phyloP scores from a whole-genome alignment of 345 rosid species.

The Cochlearia excelsa region DNA sequence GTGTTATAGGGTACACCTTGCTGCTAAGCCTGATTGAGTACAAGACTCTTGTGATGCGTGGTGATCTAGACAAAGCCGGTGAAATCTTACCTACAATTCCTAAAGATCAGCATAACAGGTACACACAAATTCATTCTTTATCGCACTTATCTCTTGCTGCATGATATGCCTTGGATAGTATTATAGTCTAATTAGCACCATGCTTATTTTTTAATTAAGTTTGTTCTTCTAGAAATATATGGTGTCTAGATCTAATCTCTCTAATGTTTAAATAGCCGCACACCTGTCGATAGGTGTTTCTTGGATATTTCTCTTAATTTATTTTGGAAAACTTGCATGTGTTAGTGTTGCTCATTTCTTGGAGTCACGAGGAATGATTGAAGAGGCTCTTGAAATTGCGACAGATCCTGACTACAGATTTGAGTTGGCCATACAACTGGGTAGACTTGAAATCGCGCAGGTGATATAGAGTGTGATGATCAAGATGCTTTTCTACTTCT shows the following conservation, averaged over 20 bases:
- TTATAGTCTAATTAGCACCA: conserved; percentile 2
- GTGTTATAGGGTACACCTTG: conserved; percentile 80
- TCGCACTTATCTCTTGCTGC: conserved; percentile 8
- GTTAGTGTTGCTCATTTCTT: conserved; percentile 93
- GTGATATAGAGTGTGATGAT: conserved; percentile 38
- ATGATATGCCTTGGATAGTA: conserved; percentile 11
- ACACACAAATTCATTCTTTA: conserved; percentile 21
- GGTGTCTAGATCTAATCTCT: conserved; percentile 3
- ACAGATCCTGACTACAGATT: conserved; percentile 95
- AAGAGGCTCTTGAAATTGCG: conserved; percentile 94
- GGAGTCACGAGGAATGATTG: conserved; percentile 97
- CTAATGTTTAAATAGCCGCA: conserved; percentile 6
- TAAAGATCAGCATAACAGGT: conserved; percentile 84
- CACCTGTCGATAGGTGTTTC: conserved; percentile 2
- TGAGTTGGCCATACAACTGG: conserved; percentile 94
- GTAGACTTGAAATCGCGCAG: conserved; percentile 89
- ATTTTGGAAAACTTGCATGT: conserved; percentile 20
- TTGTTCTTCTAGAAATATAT: background rate
- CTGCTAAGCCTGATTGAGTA: conserved; percentile 89
- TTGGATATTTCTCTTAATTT: conserved; percentile 11
- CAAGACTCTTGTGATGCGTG: conserved; percentile 97
- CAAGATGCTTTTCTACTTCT: conserved; percentile 3
- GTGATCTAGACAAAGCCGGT: conserved; percentile 75
- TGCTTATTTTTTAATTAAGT: background rate
- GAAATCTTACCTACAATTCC: conserved; percentile 84